Percentiles rank a stretch among this genome's conserved stretches.
phyloP scores from a whole-genome alignment of 257 asterid genomes.

The Paulownia fortunei region DNA sequence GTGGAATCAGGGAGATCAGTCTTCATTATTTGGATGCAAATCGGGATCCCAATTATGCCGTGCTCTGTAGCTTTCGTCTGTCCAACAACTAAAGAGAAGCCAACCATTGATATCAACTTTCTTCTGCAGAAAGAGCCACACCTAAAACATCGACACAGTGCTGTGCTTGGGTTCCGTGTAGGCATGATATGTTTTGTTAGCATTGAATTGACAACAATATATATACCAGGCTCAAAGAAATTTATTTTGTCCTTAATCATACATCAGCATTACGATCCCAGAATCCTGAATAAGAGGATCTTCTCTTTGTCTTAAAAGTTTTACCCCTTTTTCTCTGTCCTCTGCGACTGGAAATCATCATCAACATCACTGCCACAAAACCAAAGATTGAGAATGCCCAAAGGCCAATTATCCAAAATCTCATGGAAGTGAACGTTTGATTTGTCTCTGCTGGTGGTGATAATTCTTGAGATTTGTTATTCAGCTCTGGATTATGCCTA shows the following conservation, averaged over 20 bases:
- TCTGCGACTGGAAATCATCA: constrained; percentile 58
- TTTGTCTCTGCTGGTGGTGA: constrained; percentile 54
- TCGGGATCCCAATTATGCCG: constrained; percentile 1
- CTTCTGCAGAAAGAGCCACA: background rate
- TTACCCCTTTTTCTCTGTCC: constrained; percentile 68
- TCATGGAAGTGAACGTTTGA: constrained; percentile 67
- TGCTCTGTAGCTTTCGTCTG: background rate
- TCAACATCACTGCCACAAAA: constrained; percentile 55
- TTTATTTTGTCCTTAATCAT: background rate
- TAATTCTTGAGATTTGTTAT: constrained; percentile 42
- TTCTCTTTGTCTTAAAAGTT: constrained; percentile 56
- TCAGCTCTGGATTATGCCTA: constrained; percentile 27
- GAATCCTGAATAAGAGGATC: constrained; percentile 46
- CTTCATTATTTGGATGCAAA: constrained; percentile 11
- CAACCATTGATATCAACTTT: constrained; percentile 11
- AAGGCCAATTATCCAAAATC: constrained; percentile 66
- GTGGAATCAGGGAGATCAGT: background rate
- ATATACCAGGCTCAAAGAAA: constrained; percentile 14
- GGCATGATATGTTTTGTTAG: constrained; percentile 16
- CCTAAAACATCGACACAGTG: background rate
- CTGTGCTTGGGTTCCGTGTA: constrained; percentile 4
- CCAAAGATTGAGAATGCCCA: constrained; percentile 72
- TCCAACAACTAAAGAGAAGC: background rate
- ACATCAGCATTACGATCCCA: constrained; percentile 60
- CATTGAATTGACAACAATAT: constrained; percentile 13